Conservation (phyloP, 495 filamentous ascomycete species). For the Melanomma pulvis-pyrius region DNA sequence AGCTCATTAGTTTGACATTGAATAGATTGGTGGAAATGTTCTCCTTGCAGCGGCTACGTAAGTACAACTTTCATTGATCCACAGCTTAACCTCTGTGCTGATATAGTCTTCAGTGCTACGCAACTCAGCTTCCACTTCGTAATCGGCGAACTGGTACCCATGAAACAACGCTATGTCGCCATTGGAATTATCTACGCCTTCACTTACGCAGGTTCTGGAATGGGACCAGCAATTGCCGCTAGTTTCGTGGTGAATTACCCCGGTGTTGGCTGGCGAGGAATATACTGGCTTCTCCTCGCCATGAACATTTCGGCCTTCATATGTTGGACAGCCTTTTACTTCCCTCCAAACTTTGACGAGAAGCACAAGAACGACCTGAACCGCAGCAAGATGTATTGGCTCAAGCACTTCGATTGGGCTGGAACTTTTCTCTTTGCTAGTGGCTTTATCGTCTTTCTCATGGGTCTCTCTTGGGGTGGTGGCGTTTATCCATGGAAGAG, state of each 20-base stretch:
- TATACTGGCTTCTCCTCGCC: slow-evolving; percentile 13
- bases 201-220: not conserved
- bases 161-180: not conserved
- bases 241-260: slow-evolving; percentile 1
- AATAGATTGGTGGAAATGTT: not conserved
- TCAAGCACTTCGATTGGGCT: slow-evolving; percentile 22
- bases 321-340: slow-evolving; percentile 18
- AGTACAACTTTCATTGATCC: not conserved
- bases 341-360: slow-evolving; percentile 24
- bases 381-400: slow-evolving; percentile 13
- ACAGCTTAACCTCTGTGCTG: not conserved
- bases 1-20: slow-evolving; percentile 31
- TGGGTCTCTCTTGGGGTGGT: slow-evolving; percentile 18
- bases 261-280: slow-evolving; percentile 3
- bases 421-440: slow-evolving; percentile 11
- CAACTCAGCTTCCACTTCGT: slow-evolving; percentile 2
- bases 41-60: slow-evolving; percentile 1
- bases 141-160: not conserved
- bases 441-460: slow-evolving; percentile 20
- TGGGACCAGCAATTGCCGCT: not conserved
- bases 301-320: slow-evolving; percentile 10
- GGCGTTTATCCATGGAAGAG: slow-evolving; percentile 11
- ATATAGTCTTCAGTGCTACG: not conserved
- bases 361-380: slow-evolving; percentile 8
- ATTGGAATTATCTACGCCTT: not conserved